These are phyloP conservation scores for Lasiodiplodia hormozganensis DNA, from an alignment of 2,329 filamentous ascomycete species.

Conservation along the genomic window DNA sequence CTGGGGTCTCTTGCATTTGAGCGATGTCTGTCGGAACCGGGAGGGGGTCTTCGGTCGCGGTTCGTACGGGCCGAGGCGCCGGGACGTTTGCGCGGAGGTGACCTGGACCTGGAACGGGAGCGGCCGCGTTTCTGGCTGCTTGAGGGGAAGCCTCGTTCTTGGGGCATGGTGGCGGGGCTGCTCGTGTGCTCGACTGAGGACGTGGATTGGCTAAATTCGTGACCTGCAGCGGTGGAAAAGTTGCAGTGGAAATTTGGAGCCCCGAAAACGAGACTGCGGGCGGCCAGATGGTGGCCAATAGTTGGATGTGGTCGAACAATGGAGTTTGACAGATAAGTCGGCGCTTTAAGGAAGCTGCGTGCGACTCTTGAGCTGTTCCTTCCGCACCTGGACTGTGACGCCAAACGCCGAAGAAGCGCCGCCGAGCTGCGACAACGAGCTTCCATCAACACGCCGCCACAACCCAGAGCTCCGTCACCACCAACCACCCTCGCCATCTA, in stretches of 20 bases:
- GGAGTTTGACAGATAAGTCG: not conserved
- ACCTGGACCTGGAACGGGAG: constrained; percentile 41
- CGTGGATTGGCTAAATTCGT: not conserved
- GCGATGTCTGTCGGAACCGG: not conserved
- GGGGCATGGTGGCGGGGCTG: constrained; percentile 23
- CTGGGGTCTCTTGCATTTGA: constrained; percentile 13
- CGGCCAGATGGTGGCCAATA: too few relatives aligned
- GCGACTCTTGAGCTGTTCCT: constrained; percentile 22
- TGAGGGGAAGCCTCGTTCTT: constrained; percentile 26
- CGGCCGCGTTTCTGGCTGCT: constrained; percentile 31
- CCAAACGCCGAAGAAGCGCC: constrained; percentile 25
- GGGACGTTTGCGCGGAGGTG: constrained; percentile 46
- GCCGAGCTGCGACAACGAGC: constrained; percentile 11
- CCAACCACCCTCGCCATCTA: constrained; percentile 14
- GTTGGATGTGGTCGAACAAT: not conserved
- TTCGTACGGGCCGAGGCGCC: constrained; percentile 38
- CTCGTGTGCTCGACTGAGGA: not conserved
- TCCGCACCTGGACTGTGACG: constrained; percentile 16
- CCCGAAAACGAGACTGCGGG: not conserved
- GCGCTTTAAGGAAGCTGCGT: not conserved
- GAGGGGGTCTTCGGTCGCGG: constrained; percentile 23
- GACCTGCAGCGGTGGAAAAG: not conserved
- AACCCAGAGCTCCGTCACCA: constrained; percentile 23
- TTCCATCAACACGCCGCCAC: constrained; percentile 23
- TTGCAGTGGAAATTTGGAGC: not conserved